Evolutionary conservation across 441 rosid species (phyloP).

Genomic region (Aquilaria agallochum): DNA sequence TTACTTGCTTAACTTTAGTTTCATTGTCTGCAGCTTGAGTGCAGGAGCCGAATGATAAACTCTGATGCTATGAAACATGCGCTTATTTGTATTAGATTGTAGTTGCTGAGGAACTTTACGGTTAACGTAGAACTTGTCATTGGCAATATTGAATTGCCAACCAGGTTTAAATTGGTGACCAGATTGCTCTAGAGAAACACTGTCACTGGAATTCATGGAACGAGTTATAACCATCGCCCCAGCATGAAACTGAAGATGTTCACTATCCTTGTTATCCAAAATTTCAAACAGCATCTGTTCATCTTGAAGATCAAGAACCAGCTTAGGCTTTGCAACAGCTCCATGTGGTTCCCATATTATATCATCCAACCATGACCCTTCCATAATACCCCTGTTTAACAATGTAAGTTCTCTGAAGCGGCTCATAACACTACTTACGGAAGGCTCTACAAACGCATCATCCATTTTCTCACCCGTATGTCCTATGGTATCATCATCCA

Average conservation of each 20-base stretch:
- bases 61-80: slow-evolving; percentile 69
- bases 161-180: slow-evolving; percentile 51
- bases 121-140: slow-evolving; percentile 88
- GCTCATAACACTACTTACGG: slow-evolving; percentile 40
- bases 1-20: slow-evolving; percentile 97
- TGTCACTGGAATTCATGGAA: slow-evolving; percentile 42
- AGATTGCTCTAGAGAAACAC: slow-evolving; percentile 39
- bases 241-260: slow-evolving; percentile 79
- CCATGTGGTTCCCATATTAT: slow-evolving; percentile 78
- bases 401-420: slow-evolving; percentile 46
- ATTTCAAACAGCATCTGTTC: slow-evolving; percentile 96
- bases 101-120: slow-evolving; percentile 87
- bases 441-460: slow-evolving; percentile 28
- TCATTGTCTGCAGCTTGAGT: slow-evolving; percentile 91
- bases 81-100: slow-evolving; percentile 77
- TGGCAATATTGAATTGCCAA: slow-evolving; percentile 93
- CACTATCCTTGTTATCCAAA: slow-evolving; percentile 61
- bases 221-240: slow-evolving; percentile 89
- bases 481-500: slow-evolving; percentile 32
- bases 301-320: slow-evolving; percentile 94
- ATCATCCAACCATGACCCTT: slow-evolving; percentile 84
- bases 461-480: slow-evolving; percentile 30
- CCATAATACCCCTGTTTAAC: slow-evolving; percentile 59
- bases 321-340: slow-evolving; percentile 55
- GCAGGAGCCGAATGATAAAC: slow-evolving; percentile 98